Evolutionary conservation across 192 early-diverging fungal species (phyloP).

Genomic region (Umbelopsis sp.): DNA sequence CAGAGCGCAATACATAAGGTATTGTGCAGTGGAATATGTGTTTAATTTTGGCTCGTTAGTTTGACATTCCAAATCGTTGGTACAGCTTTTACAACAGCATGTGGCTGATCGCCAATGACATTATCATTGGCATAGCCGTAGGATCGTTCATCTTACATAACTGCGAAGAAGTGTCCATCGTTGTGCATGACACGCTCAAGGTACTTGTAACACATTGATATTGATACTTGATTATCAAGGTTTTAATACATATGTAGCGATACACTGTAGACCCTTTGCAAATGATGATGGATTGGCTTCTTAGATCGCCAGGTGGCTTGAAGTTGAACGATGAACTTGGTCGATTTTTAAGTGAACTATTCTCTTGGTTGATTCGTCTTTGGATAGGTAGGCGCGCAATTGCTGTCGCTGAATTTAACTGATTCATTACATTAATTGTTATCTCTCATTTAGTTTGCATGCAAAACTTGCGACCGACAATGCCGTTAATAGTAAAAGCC

Average conservation of each 20-base stretch:
- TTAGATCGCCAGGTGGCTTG: constrained; percentile 90
- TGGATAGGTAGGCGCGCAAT: constrained; percentile 69
- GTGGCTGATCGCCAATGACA: constrained; percentile 94
- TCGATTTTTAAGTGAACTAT: constrained; percentile 88
- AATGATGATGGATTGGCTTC: constrained; percentile 85
- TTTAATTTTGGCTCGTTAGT: not conserved
- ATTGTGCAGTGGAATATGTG: not conserved
- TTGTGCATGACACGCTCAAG: constrained; percentile 53
- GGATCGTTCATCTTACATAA: constrained; percentile 73
- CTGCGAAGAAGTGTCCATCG: constrained; percentile 54
- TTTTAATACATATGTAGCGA: constrained; percentile 37
- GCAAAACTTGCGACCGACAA: constrained; percentile 47
- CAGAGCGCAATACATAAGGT: constrained; percentile 83
- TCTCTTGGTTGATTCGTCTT: constrained; percentile 81
- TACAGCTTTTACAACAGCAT: constrained; percentile 91
- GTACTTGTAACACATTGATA: constrained; percentile 22
- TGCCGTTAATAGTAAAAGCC: constrained; percentile 64
- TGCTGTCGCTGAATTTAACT: not conserved
- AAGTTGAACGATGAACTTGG: constrained; percentile 94
- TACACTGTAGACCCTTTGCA: constrained; percentile 74
- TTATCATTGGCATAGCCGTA: constrained; percentile 82
- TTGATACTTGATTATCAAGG: not conserved
- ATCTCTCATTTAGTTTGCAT: constrained; percentile 43
- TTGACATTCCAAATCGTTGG: not conserved
- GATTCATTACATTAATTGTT: not conserved